Percentiles rank a stretch among this genome's conserved stretches.
Conservation (phyloP, 768 basidiomycete genomes). For the Mycena belliarum region DNA sequence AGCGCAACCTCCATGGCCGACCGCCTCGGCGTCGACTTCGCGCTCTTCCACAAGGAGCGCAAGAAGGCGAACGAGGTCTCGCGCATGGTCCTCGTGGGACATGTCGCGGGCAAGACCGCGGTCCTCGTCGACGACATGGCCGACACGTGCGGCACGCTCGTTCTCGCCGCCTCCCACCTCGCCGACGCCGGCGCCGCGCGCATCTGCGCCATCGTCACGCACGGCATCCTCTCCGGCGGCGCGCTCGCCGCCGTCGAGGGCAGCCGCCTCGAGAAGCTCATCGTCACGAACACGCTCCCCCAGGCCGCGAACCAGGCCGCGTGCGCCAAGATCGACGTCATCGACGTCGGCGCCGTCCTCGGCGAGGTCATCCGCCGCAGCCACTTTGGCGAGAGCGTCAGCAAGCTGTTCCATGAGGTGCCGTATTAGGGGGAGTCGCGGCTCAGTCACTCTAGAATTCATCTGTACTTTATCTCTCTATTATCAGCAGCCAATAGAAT, state of each 20-base stretch:
- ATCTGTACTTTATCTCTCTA: too few species aligned
- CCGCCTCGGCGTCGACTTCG: slow-evolving; percentile 94
- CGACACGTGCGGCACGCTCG: slow-evolving; percentile 93
- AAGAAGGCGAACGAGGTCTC: slow-evolving; percentile 96
- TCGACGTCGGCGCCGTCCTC: slow-evolving; percentile 92
- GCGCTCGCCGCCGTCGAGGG: slow-evolving; percentile 74
- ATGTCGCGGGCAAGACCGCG: slow-evolving; percentile 88
- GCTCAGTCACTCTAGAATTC: neutral
- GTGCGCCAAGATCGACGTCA: slow-evolving; percentile 85
- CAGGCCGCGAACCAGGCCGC: slow-evolving; percentile 73
- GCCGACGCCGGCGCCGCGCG: slow-evolving; percentile 84
- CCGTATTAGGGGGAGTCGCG: slow-evolving; percentile 67
- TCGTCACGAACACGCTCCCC: slow-evolving; percentile 98
- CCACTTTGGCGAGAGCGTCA: slow-evolving; percentile 96
- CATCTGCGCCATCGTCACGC: slow-evolving; percentile 92
- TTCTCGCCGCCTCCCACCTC: slow-evolving; percentile 87
- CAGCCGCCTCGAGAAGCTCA: slow-evolving; percentile 86
- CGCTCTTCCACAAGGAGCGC: slow-evolving; percentile 98
- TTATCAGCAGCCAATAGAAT: too few species aligned
- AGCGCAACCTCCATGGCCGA: slow-evolving; percentile 98
- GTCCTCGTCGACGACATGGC: slow-evolving; percentile 99
- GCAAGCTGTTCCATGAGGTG: slow-evolving; percentile 86
- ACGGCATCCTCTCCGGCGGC: slow-evolving; percentile 91
- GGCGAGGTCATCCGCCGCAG: slow-evolving; percentile 95
- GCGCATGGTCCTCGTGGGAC: slow-evolving; percentile 93